phyloP scores from a whole-genome alignment of 805 yeast species.

The Torulaspora maleeae region DNA sequence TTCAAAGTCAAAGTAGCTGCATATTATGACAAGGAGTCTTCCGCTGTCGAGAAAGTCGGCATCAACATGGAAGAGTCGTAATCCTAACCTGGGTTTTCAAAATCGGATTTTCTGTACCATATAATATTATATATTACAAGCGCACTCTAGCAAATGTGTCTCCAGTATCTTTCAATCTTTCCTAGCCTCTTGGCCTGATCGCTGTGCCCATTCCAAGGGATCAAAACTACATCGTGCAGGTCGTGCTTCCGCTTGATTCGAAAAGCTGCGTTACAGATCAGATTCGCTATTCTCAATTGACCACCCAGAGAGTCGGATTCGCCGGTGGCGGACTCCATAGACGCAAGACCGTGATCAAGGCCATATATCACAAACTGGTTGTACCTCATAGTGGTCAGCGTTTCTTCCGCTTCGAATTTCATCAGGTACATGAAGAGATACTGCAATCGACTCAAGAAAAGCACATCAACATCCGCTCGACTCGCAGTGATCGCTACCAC shows the following conservation, averaged over 20 bases:
- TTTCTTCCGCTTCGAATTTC: conserved; percentile 27
- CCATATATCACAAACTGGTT: conserved; percentile 29
- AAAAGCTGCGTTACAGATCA: conserved; percentile 25
- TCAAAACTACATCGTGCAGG: conserved; percentile 12
- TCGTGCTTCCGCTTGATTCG: conserved; percentile 21
- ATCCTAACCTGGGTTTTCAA: background rate
- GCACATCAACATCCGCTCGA: conserved; percentile 20
- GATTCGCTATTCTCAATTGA: conserved; percentile 20
- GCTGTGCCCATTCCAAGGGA: conserved; percentile 10
- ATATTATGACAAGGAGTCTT: conserved; percentile 62
- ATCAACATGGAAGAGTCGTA: conserved; percentile 32
- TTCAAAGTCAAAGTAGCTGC: conserved; percentile 80
- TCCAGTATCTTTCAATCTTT: conserved; percentile 28
- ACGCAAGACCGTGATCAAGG: conserved; percentile 17
- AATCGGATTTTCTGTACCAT: conserved; percentile 6
- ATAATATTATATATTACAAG: conserved; percentile 7
- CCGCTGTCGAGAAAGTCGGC: conserved; percentile 32
- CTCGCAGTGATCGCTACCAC: conserved; percentile 15
- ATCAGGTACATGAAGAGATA: conserved; percentile 35
- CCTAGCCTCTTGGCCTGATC: conserved; percentile 3
- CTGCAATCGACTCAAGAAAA: conserved; percentile 31
- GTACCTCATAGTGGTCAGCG: conserved; percentile 11
- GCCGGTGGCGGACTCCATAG: conserved; percentile 1
- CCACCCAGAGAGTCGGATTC: conserved; percentile 4
- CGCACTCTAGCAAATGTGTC: conserved; percentile 16